Percentiles rank a stretch among this genome's conserved stretches.
These are phyloP conservation scores for Penicillium sclerotiorum DNA, from an alignment of 2,329 filamentous ascomycete genomes.

Conservation along the genomic window DNA sequence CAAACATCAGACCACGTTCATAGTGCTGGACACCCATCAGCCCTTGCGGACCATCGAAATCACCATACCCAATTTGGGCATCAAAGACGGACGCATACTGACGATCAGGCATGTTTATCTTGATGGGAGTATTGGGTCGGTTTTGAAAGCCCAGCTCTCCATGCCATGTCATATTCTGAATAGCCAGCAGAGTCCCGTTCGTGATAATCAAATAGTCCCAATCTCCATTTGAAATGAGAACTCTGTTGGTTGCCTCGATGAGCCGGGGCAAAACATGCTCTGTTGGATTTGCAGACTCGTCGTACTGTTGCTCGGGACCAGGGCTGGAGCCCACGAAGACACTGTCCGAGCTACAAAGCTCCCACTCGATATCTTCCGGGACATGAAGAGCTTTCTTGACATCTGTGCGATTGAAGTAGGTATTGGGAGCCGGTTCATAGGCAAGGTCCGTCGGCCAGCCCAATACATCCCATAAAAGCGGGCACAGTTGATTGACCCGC, in stretches of 20 bases:
- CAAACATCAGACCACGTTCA: constrained; percentile 77
- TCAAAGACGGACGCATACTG: constrained; percentile 56
- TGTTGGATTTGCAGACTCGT: constrained; percentile 56
- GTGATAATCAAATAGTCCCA: constrained; percentile 71
- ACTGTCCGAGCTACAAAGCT: too few species aligned
- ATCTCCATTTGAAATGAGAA: constrained; percentile 73
- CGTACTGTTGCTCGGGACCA: constrained; percentile 36
- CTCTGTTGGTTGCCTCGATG: constrained; percentile 63
- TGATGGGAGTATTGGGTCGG: constrained; percentile 58
- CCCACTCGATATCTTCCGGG: too few species aligned
- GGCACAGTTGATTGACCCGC: constrained; percentile 72
- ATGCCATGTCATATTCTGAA: constrained; percentile 84
- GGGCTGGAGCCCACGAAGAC: constrained; percentile 50
- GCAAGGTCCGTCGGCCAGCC: constrained; percentile 63
- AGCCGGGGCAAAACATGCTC: constrained; percentile 50
- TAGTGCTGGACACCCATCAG: constrained; percentile 71
- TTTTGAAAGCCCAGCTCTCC: constrained; percentile 71
- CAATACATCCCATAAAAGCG: constrained; percentile 68
- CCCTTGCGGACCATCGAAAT: constrained; percentile 66
- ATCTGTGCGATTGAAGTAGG: constrained; percentile 72
- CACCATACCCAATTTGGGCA: constrained; percentile 60
- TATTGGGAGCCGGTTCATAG: constrained; percentile 59
- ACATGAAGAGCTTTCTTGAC: constrained; percentile 72
- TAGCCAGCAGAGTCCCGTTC: constrained; percentile 71
- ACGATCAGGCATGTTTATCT: constrained; percentile 51